Percentiles rank a stretch among this genome's conserved stretches.
phyloP scores from a whole-genome alignment of 202 grass and related monocot genomes.

The Miscanthus sacchariflorus region DNA sequence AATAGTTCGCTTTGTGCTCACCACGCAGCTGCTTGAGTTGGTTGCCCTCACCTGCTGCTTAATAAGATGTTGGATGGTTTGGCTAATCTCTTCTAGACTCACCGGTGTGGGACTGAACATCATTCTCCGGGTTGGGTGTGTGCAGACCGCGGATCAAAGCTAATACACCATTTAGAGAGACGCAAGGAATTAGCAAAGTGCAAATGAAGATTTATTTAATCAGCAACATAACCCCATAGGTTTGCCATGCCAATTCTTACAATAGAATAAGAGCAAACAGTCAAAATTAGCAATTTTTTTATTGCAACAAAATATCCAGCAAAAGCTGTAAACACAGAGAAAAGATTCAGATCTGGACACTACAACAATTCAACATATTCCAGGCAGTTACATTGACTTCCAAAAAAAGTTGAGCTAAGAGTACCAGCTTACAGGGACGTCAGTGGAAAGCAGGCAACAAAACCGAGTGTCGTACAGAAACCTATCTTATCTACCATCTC shows the following conservation, averaged over 20 bases:
- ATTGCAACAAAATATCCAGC: neutral
- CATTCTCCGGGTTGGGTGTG: too few species aligned
- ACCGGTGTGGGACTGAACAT: too few species aligned
- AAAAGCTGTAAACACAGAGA: neutral
- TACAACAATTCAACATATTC: neutral
- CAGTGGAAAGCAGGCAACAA: neutral
- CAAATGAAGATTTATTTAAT: neutral
- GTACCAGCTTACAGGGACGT: neutral
- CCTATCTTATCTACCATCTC: slow-evolving; percentile 62
- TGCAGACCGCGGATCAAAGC: too few species aligned
- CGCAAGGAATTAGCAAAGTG: neutral
- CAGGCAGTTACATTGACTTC: neutral
- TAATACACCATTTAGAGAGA: too few species aligned
- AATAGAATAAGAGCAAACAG: neutral
- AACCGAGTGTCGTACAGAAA: neutral
- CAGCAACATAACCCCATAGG: neutral
- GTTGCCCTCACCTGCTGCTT: too few species aligned
- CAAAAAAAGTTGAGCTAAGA: neutral
- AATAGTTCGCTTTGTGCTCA: slow-evolving; percentile 85
- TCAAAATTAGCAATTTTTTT: neutral
- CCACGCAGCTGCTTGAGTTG: slow-evolving; percentile 60
- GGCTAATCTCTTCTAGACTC: too few species aligned
- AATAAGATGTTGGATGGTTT: too few species aligned
- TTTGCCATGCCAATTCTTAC: neutral
- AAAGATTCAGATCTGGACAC: neutral